Conservation (phyloP, 192 early-diverging fungal genomes). For the Geranomyces michiganensis region DNA sequence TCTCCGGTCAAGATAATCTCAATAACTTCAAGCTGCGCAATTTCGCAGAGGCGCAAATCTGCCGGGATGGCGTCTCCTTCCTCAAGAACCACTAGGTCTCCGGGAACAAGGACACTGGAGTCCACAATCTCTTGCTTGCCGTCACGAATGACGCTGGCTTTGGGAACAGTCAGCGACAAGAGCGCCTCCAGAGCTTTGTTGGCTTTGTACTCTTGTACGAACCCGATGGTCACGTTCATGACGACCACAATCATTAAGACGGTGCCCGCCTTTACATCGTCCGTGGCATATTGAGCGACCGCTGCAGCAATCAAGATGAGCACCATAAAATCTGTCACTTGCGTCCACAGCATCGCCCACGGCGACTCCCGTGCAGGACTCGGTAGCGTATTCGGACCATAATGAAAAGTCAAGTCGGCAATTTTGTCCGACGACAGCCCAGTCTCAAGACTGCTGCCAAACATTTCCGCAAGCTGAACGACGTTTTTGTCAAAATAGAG, state of each 20-base stretch:
- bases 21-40: conserved; percentile 88
- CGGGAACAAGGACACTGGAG: conserved; percentile 80
- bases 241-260: conserved; percentile 81
- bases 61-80: conserved; percentile 94
- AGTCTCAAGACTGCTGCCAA: conserved; percentile 62
- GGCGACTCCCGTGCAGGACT: conserved; percentile 69
- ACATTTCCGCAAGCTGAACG: conserved; percentile 87
- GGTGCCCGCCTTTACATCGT: conserved; percentile 47
- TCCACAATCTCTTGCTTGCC: conserved; percentile 73
- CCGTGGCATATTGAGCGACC: conserved; percentile 55
- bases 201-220: conserved; percentile 90
- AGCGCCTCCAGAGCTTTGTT: conserved; percentile 93
- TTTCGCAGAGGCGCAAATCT: conserved; percentile 80
- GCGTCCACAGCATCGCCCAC: conserved; percentile 79
- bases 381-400: conserved; percentile 85
- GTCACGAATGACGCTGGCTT: conserved; percentile 83
- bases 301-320: conserved; percentile 81
- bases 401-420: conserved; percentile 68
- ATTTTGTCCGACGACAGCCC: conserved; percentile 69
- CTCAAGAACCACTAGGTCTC: conserved; percentile 90
- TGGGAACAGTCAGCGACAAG: conserved; percentile 81
- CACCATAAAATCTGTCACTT: conserved; percentile 95
- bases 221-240: conserved; percentile 83
- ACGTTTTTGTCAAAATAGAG: conserved; percentile 94
- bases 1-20: conserved; percentile 95